Base-by-base conservation (phyloP, 164 flowering plant species). In the Platanus orientalis region DNA sequence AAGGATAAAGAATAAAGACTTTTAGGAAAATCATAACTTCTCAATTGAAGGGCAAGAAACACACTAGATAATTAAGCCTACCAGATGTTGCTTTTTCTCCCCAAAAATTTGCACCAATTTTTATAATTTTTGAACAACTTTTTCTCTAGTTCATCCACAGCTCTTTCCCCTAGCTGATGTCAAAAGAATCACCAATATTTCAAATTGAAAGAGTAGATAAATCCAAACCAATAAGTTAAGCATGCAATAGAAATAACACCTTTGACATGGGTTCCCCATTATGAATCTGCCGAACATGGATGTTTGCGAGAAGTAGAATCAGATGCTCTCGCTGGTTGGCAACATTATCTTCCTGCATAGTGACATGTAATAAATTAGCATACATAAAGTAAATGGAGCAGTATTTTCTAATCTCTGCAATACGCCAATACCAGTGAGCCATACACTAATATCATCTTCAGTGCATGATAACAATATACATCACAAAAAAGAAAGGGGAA, bases 261-360 rank as follows among this genome's bases (percentile, higher is more conserved):
- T 89, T 79, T 57, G 79, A 60, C 25, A 52, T 40, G 36, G 78
- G 61, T 62, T 70, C 42, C 53, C 78, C 77, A 69, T 84, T 83
- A 24, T 77, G 73, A 60, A 66, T 64, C 60, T 76, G 79, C 48
- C 96, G 84, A 60, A 78, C 73, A 60, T 83, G 87, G 45, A 75
- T 68, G 80, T 86, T 94, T 51, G 96, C 92, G 63, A 94, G 88
- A 64, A 94, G 86, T 58, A 94, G 79, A 73, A 91, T 78, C 39
- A 94, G 81, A 91, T 94, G 97, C 74, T 94, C 99, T 73, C 96
- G 77, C 76, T 94, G 99, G 73, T 94, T 94, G 54, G 80, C 81
- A 2, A 84, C 84, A 75, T 94, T 94, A 47, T 89, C 99, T 74
- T 82, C 71, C 99, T 94, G 78, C 54, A 54, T 16, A 67, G 20